Evolutionary conservation across 1,139 yeast genomes (phyloP), one percentile per base, ranked within the genome.

Genomic region (Candida tunisiensis): DNA sequence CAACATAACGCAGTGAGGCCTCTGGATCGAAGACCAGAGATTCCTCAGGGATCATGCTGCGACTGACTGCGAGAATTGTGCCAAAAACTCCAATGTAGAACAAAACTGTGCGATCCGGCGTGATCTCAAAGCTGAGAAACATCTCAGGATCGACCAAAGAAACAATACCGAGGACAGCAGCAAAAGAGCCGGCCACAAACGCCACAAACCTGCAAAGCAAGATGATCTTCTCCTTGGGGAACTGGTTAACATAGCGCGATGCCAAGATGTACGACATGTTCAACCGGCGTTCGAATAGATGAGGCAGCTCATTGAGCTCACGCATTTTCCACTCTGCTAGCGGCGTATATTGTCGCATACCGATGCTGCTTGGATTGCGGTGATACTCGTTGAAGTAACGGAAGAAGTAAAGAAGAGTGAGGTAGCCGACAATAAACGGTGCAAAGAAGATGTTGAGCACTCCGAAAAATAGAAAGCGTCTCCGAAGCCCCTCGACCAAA

Each of bases 311-410:
- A 47, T 88, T 88, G 47, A 78, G 82, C 45, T 88, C 98, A 31
- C 98, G 61, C 44, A 91, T 66, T 47, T 75, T 80, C 96, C 98
- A 88, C 44, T 80, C 88, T 0, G 96, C 95, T 49, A 69, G 67
- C 0, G 95, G 95, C 0, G 96, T 82, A 44, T 82, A 88, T 42
- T 82, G 93, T 27, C 98, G 60, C 2, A 85, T 74, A 7, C 93
- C 74, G 30, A 88, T 61, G 8, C 85, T 62, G 2, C 88, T 71
- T 0, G 98, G 98, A 33, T 88, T 79, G 22, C 79, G 69, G 47
- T 80, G 78, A 47, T 80, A 83, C 52, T 88, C 96, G 45, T 85
- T 83, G 52, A 91, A 88, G 49, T 88, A 83, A 29, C 83, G 65
- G 62, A 88, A 75, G 44, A 91, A 85, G 50, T 82, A 80, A 29